A percentile compares a stretch with the other conserved stretches of the same genome.
Conservation (phyloP, 805 yeast species). For the Myxozyma geophila region DNA sequence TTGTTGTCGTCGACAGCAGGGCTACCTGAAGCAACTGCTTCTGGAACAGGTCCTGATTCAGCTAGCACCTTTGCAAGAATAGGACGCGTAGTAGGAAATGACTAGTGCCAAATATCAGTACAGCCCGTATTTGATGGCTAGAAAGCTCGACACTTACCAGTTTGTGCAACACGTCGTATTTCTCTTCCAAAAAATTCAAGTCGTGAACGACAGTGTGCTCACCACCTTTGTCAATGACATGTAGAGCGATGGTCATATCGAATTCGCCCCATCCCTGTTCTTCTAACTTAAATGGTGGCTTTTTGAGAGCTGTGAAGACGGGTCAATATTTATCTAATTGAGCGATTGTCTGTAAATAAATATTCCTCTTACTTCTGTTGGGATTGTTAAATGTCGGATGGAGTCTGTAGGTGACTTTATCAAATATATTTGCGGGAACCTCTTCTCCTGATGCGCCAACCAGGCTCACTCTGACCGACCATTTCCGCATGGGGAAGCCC, state of each 20-base stretch:
- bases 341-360: neutral
- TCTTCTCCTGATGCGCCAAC: slow-evolving; percentile 81
- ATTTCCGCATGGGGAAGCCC: slow-evolving; percentile 90
- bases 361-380: slow-evolving; percentile 53
- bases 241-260: slow-evolving; percentile 79
- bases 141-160: slow-evolving; percentile 45
- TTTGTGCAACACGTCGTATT: slow-evolving; percentile 76
- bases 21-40: slow-evolving; percentile 42
- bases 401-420: slow-evolving; percentile 87
- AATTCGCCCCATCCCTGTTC: slow-evolving; percentile 99
- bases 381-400: slow-evolving; percentile 97
- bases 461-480: slow-evolving; percentile 80
- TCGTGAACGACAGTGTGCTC: slow-evolving; percentile 88
- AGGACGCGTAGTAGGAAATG: slow-evolving; percentile 76
- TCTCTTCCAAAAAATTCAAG: slow-evolving; percentile 78
- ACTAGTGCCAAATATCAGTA: slow-evolving; percentile 34
- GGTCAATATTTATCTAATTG: neutral
- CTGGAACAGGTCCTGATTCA: slow-evolving; percentile 84
- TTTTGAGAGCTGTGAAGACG: slow-evolving; percentile 56
- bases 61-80: slow-evolving; percentile 70
- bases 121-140: neutral
- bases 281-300: slow-evolving; percentile 81
- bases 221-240: slow-evolving; percentile 82
- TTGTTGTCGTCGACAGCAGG: slow-evolving; percentile 35
- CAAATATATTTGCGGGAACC: slow-evolving; percentile 84